Percentiles rank a stretch among this genome's conserved stretches.
Evolutionary conservation across 2,329 filamentous ascomycete genomes (phyloP).

Genomic region (Xylaria sp.): DNA sequence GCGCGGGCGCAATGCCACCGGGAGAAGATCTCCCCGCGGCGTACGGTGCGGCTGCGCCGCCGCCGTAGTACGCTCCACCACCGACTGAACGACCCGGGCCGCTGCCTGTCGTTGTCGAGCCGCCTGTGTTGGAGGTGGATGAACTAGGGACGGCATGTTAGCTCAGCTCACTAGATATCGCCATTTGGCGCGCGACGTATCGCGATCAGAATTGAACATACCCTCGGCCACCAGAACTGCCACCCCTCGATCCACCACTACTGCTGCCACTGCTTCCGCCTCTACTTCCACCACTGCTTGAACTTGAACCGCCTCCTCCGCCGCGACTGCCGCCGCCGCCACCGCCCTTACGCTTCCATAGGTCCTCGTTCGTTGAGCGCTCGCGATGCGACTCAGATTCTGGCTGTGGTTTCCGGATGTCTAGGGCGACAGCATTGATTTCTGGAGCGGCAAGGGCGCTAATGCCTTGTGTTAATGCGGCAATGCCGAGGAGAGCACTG

Average conservation of each 20-base stretch:
- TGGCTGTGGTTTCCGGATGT: slow-evolving; percentile 34
- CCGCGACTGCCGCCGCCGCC: slow-evolving; percentile 62
- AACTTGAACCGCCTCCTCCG: slow-evolving; percentile 50
- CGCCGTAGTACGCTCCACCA: slow-evolving; percentile 73
- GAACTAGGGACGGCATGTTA: slow-evolving; percentile 44
- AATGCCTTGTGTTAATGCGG: slow-evolving; percentile 39
- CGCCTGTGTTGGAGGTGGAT: slow-evolving; percentile 57
- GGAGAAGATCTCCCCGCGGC: slow-evolving; percentile 56
- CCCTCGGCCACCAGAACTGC: slow-evolving; percentile 20
- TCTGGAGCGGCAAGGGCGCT: slow-evolving; percentile 41
- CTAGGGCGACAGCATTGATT: slow-evolving; percentile 38
- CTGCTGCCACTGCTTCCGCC: slow-evolving; percentile 34
- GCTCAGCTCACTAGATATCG: slow-evolving; percentile 5
- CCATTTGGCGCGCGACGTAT: background rate
- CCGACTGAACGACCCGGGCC: slow-evolving; percentile 69
- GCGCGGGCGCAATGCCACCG: slow-evolving; percentile 64
- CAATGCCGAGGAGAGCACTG: slow-evolving; percentile 42
- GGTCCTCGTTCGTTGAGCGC: slow-evolving; percentile 53
- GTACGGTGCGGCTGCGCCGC: slow-evolving; percentile 73
- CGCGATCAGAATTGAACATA: slow-evolving; percentile 23
- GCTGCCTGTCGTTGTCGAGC: slow-evolving; percentile 66
- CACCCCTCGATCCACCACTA: slow-evolving; percentile 27
- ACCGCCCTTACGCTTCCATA: slow-evolving; percentile 71
- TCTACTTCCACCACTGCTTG: slow-evolving; percentile 32
- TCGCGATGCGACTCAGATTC: slow-evolving; percentile 26